A percentile compares a stretch with the other conserved stretches of the same genome.
These are phyloP conservation scores for Otatea glauca DNA, from an alignment of 176 grass and related monocot genomes.

Conservation along the genomic window DNA sequence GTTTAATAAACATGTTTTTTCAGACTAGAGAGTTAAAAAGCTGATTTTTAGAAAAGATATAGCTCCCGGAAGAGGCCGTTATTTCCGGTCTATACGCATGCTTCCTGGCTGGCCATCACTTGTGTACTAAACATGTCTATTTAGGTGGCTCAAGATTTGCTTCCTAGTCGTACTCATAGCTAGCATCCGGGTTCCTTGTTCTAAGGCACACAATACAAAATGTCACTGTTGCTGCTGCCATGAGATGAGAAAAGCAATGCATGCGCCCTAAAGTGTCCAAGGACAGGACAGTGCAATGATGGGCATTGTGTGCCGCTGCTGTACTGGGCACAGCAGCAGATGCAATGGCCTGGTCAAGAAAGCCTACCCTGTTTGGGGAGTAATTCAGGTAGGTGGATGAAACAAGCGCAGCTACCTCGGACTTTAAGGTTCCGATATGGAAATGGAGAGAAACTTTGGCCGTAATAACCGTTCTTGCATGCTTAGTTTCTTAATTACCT, in stretches of 20 bases:
- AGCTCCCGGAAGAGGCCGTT: too few species aligned
- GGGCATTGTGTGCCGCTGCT: constrained; percentile 3
- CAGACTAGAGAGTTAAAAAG: too few species aligned
- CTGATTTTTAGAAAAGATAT: too few species aligned
- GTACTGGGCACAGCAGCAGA: background rate
- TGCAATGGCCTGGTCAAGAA: background rate
- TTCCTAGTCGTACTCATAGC: background rate
- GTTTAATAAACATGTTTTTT: too few species aligned
- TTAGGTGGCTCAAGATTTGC: background rate
- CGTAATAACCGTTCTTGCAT: background rate
- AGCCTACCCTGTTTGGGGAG: background rate
- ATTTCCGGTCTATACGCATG: background rate
- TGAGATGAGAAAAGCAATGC: constrained; percentile 32
- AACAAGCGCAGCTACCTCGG: background rate
- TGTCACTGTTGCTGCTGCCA: background rate
- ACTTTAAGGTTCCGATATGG: background rate
- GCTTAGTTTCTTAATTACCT: constrained; percentile 41
- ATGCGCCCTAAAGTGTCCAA: background rate
- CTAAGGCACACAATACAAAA: background rate
- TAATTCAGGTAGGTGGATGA: background rate
- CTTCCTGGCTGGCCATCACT: background rate
- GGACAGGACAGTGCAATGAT: constrained; percentile 38
- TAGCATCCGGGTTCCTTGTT: background rate
- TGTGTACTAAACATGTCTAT: background rate
- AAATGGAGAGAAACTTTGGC: background rate